Conservation (phyloP, 805 yeast genomes). For the Metschnikowia lunata region DNA sequence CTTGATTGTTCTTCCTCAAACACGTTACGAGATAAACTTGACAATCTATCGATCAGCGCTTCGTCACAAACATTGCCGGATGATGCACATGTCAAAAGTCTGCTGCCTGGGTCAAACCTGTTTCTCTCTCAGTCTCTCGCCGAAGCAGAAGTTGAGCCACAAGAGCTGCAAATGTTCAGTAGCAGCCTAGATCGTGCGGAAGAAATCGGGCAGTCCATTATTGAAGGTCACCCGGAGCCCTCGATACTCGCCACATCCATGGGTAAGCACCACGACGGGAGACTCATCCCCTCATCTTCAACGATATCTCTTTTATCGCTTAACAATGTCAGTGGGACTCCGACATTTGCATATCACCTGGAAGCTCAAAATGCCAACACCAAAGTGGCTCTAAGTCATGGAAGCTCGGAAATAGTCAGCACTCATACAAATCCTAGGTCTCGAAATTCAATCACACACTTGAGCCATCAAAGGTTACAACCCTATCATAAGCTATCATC, state of each 20-base stretch:
- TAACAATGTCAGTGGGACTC: slow-evolving; percentile 15
- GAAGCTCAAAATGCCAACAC: not conserved
- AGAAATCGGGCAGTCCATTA: slow-evolving; percentile 1
- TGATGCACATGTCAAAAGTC: slow-evolving; percentile 3
- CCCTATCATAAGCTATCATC: slow-evolving; percentile 34
- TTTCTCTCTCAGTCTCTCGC: slow-evolving; percentile 28
- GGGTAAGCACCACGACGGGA: slow-evolving; percentile 38
- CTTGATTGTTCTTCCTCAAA: slow-evolving; percentile 10
- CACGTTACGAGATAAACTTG: slow-evolving; percentile 17
- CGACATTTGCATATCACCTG: not conserved
- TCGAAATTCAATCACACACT: slow-evolving; percentile 19
- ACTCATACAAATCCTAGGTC: slow-evolving; percentile 16
- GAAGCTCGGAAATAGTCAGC: slow-evolving; percentile 15
- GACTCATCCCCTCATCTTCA: slow-evolving; percentile 40
- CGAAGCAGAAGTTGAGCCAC: slow-evolving; percentile 12
- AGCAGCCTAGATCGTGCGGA: not conserved
- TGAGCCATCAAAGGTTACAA: slow-evolving; percentile 33
- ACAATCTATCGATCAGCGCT: slow-evolving; percentile 12
- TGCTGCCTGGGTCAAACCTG: slow-evolving; percentile 16
- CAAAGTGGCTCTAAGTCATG: slow-evolving; percentile 4
- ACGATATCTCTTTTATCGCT: slow-evolving; percentile 38
- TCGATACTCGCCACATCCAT: slow-evolving; percentile 40
- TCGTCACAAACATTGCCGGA: slow-evolving; percentile 6
- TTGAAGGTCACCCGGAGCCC: slow-evolving; percentile 43
- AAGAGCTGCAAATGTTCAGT: not conserved